Evolutionary conservation across 345 rosid genomes (phyloP).

Genomic region (Eucalyptus camaldulensis): DNA sequence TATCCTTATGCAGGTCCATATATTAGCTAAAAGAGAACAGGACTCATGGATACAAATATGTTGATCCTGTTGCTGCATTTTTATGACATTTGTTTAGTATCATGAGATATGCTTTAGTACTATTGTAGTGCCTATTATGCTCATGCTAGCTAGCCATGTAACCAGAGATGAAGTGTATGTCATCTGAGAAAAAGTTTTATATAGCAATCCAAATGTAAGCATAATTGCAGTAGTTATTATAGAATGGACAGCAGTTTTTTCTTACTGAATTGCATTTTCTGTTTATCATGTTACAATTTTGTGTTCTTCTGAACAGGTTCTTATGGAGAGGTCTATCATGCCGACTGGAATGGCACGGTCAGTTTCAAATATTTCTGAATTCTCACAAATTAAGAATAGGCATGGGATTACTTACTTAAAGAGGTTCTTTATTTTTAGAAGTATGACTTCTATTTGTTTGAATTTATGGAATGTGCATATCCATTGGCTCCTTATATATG

Average conservation of each 20-base stretch:
- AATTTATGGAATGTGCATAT: neutral
- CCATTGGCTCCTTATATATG: neutral
- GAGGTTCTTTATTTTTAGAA: neutral
- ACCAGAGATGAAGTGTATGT: neutral
- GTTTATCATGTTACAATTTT: neutral
- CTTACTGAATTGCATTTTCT: neutral
- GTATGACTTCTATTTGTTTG: neutral
- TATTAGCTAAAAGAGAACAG: neutral
- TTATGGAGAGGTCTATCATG: constrained; percentile 96
- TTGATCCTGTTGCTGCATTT: neutral
- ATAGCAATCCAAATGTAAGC: neutral
- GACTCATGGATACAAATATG: neutral
- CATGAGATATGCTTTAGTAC: neutral
- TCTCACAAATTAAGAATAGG: neutral
- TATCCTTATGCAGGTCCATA: neutral
- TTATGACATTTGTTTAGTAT: neutral
- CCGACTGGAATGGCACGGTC: constrained; percentile 99
- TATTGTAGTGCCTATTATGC: neutral
- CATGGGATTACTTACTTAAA: neutral
- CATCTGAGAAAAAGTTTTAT: neutral
- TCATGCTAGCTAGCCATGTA: neutral
- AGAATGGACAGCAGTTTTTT: neutral
- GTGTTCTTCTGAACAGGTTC: constrained; percentile 52
- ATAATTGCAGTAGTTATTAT: neutral
- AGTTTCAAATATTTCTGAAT: constrained; percentile 12